phyloP scores from a whole-genome alignment of 1,139 yeast genomes.

The Saccharomyces hybrid region DNA sequence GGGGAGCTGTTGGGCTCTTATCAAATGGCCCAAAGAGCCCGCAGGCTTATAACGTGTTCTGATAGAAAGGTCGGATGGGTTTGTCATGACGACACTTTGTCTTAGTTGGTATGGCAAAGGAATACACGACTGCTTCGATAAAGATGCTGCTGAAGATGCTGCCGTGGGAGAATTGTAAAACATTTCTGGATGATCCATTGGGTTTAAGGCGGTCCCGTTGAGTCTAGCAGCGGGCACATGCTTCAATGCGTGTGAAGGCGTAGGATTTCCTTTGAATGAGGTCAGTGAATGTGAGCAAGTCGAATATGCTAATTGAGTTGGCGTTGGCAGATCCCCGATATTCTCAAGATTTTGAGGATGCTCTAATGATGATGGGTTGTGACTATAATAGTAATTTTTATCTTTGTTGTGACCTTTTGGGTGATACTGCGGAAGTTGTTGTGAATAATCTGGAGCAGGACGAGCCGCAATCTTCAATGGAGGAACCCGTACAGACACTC shows the following conservation, averaged over 20 bases:
- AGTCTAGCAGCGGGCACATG: constrained; percentile 14
- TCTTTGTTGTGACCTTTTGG: background rate
- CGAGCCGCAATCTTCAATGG: background rate
- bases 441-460: background rate
- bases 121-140: constrained; percentile 16
- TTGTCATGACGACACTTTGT: constrained; percentile 65
- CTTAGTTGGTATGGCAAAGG: constrained; percentile 41
- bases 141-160: constrained; percentile 8
- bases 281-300: constrained; percentile 24
- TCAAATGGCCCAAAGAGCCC: constrained; percentile 41
- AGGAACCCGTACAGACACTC: background rate
- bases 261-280: constrained; percentile 17
- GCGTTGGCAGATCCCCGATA: constrained; percentile 24
- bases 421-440: background rate
- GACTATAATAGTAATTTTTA: constrained; percentile 6
- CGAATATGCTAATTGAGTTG: constrained; percentile 19
- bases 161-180: constrained; percentile 10
- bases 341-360: constrained; percentile 18
- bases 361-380: constrained; percentile 2
- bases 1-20: constrained; percentile 2
- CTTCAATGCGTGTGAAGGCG: constrained; percentile 7
- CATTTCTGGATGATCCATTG: constrained; percentile 27
- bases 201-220: constrained; percentile 21
- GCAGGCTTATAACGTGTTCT: constrained; percentile 59
- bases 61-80: constrained; percentile 56